phyloP scores from a whole-genome alignment of 768 basidiomycete genomes.

The Phylloporus arenicola region DNA sequence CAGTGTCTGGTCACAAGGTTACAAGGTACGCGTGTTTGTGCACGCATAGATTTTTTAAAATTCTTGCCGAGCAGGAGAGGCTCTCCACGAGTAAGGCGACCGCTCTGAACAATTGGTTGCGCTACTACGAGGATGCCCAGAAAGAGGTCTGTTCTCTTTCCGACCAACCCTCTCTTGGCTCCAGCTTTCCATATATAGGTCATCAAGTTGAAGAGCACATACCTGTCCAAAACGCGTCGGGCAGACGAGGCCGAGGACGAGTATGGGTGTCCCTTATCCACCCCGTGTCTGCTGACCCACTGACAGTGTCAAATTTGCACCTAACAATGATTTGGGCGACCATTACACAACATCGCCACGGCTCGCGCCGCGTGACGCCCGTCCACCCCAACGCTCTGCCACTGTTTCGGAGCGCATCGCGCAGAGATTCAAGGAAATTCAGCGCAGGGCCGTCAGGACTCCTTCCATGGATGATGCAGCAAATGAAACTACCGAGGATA shows the following conservation, averaged over 20 bases:
- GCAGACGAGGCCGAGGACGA: constrained; percentile 95
- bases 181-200: constrained; percentile 31
- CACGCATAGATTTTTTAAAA: constrained; percentile 10
- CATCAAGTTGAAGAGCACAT: constrained; percentile 67
- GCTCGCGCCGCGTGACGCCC: constrained; percentile 50
- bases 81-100: constrained; percentile 52
- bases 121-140: constrained; percentile 64
- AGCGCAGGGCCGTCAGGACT: constrained; percentile 45
- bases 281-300: constrained; percentile 6
- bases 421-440: constrained; percentile 75
- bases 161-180: not conserved
- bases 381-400: constrained; percentile 56
- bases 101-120: constrained; percentile 62
- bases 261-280: constrained; percentile 42
- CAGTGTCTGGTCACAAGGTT: constrained; percentile 66
- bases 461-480: constrained; percentile 19
- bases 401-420: constrained; percentile 87
- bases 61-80: constrained; percentile 44
- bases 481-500: constrained; percentile 27
- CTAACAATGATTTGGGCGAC: constrained; percentile 56
- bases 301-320: constrained; percentile 80
- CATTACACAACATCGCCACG: constrained; percentile 81
- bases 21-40: constrained; percentile 46
- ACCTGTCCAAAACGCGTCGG: constrained; percentile 69
- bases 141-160: constrained; percentile 44